Base-by-base conservation (phyloP, 306 rosid genomes). In the Cicer bijugum region DNA sequence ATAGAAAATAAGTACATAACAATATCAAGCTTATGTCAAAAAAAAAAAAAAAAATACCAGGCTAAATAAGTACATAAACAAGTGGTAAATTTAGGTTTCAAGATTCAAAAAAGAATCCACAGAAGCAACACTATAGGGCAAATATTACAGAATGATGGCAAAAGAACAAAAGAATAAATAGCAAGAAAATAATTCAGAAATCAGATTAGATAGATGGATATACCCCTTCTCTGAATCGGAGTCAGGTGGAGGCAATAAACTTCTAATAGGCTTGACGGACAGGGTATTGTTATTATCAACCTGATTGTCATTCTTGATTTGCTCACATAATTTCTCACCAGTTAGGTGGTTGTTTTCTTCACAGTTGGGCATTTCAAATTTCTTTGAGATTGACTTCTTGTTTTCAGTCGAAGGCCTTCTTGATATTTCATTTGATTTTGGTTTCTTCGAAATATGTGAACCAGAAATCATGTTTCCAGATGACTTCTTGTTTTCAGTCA, bases 141-240 rank as follows among this genome's bases (percentile, higher is more conserved):
- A 74, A 55, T 35, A 62, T 46, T 14, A 35, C 61, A 14, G 38
- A 33, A 44, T 17, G 16, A 47, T 1, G 8, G 11, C 37, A 16
- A 12, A 38, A 59, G 12, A 39, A 38, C 19, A 16, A 12, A 38
- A 52, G 8, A 39, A 38, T 1, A 12, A 40, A 57, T 43, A 43
- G 17, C 56, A 67, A 38, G 46, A 47, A 16, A 20, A 50, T 67
- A 19, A 81, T 37, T 59, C 70, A 58, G 35, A 47, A 20, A 33
- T 35, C 12, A 23, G 46, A 52, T 48, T 47, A 81, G 12, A 69
- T 39, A 72, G 11, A 69, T 39, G 69, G 11, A 74, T 33, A 77
- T 75, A 89, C 98, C 96, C 88, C 83, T 69, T 84, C 82, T 89
- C 83, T 38, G 89, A 45, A 66, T 88, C 86, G 50, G 84, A 77